A percentile compares a stretch with the other conserved stretches of the same genome.
Evolutionary conservation across 1,139 yeast species (phyloP).

Genomic region (Kurtzmaniella quercitrusa): DNA sequence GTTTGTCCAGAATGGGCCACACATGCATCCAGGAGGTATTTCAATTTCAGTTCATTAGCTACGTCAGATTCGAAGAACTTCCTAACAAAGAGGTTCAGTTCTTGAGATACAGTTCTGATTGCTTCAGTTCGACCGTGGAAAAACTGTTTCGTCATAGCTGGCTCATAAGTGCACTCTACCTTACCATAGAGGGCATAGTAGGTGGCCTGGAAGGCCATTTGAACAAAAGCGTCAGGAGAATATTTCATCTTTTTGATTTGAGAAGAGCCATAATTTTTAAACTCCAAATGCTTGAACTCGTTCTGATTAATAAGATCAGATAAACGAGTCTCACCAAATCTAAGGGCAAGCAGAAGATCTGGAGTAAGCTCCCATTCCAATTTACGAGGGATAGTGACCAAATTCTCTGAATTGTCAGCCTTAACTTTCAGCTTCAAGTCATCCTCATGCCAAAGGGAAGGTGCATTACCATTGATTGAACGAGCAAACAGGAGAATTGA

Average conservation of each 20-base stretch:
- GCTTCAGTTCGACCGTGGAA: conserved; percentile 94
- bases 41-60: conserved; percentile 57
- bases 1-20: conserved; percentile 65
- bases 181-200: conserved; percentile 90
- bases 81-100: conserved; percentile 78
- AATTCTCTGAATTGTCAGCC: conserved; percentile 19
- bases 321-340: conserved; percentile 88
- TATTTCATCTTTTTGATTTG: conserved; percentile 80
- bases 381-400: conserved; percentile 73
- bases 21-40: conserved; percentile 65
- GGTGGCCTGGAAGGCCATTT: conserved; percentile 92
- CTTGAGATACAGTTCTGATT: conserved; percentile 75
- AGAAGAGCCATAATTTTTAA: conserved; percentile 70
- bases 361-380: conserved; percentile 83
- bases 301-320: conserved; percentile 87
- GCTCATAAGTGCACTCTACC: conserved; percentile 92
- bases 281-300: conserved; percentile 80
- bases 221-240: conserved; percentile 93
- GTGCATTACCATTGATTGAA: conserved; percentile 76
- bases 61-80: conserved; percentile 73
- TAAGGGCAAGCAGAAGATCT: conserved; percentile 71
- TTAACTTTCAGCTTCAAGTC: conserved; percentile 22
- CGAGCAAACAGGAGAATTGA: conserved; percentile 84
- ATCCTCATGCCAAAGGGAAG: conserved; percentile 63
- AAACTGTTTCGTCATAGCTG: conserved; percentile 89